These are phyloP conservation scores for Alternaria burnsii DNA, from an alignment of 2,329 filamentous ascomycete genomes.

Conservation along the genomic window DNA sequence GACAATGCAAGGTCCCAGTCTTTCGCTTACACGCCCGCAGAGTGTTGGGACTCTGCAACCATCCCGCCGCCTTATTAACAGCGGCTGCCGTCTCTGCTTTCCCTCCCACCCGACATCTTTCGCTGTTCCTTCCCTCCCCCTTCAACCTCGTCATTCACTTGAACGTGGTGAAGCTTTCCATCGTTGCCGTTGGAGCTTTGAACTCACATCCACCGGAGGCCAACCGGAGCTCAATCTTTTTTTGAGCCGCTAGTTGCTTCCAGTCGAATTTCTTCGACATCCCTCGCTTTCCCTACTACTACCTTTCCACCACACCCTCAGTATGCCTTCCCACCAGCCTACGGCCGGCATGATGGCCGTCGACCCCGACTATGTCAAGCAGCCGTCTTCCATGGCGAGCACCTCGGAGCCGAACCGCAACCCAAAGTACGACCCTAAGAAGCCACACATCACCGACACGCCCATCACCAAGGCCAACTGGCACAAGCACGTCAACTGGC, in stretches of 20 bases:
- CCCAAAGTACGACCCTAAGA: slow-evolving; percentile 68
- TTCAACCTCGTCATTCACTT: slow-evolving; percentile 30
- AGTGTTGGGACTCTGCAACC: slow-evolving; percentile 30
- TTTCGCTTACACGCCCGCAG: slow-evolving; percentile 38
- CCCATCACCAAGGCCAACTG: slow-evolving; percentile 84
- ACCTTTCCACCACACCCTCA: slow-evolving; percentile 15
- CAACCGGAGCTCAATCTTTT: slow-evolving; percentile 27
- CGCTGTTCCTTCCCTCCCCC: slow-evolving; percentile 15
- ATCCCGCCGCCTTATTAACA: slow-evolving; percentile 22
- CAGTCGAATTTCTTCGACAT: slow-evolving; percentile 12
- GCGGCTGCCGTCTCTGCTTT: slow-evolving; percentile 13
- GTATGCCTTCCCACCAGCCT: slow-evolving; percentile 63
- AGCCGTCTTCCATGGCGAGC: slow-evolving; percentile 58
- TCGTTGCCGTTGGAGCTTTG: slow-evolving; percentile 27
- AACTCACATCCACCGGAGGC: slow-evolving; percentile 12
- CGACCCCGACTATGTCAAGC: slow-evolving; percentile 58
- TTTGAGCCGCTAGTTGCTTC: slow-evolving; percentile 26
- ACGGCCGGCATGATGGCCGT: slow-evolving; percentile 58
- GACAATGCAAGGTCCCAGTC: slow-evolving; percentile 45
- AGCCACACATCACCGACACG: slow-evolving; percentile 84
- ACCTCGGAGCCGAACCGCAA: slow-evolving; percentile 62
- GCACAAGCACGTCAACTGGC: slow-evolving; percentile 94
- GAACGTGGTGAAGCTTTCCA: slow-evolving; percentile 32
- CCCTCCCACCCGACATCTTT: slow-evolving; percentile 18
- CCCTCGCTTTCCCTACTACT: slow-evolving; percentile 24